These are phyloP conservation scores for Aspergillus flavus DNA, from an alignment of 2,329 filamentous ascomycete genomes.

Conservation along the genomic window DNA sequence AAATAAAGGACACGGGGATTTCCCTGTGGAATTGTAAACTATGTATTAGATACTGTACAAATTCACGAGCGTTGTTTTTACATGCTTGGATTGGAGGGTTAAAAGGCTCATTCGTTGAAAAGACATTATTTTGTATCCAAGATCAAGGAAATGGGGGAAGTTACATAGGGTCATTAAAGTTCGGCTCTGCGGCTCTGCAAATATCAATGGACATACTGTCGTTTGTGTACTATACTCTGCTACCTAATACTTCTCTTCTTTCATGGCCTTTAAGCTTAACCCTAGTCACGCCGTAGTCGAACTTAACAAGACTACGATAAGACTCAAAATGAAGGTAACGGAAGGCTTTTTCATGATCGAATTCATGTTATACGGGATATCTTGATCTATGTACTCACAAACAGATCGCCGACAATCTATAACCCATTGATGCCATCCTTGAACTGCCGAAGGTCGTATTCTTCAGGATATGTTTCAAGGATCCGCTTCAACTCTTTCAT, in stretches of 20 bases:
- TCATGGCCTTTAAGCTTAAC: not conserved
- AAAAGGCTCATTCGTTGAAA: not conserved
- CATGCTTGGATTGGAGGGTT: not conserved
- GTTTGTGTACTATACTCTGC: not conserved
- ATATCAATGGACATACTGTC: not conserved
- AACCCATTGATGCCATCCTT: conserved; percentile 73
- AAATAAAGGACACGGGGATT: not conserved
- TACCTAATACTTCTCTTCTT: not conserved
- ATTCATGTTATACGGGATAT: not conserved
- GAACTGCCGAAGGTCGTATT: conserved; percentile 81
- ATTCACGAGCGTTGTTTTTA: not conserved
- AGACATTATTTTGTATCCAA: not conserved
- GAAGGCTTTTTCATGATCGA: not conserved
- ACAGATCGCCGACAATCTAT: conserved; percentile 28
- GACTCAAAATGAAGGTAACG: not conserved
- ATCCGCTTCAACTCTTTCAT: conserved; percentile 75
- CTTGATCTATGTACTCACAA: conserved; percentile 6
- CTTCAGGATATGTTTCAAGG: conserved; percentile 81
- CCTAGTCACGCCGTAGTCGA: not conserved
- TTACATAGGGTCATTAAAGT: not conserved
- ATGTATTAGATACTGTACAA: conserved; percentile 5
- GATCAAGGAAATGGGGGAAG: not conserved
- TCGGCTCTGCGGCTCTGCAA: not conserved
- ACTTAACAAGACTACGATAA: not conserved
- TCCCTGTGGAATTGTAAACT: not conserved